phyloP scores from a whole-genome alignment of 2,329 filamentous ascomycete genomes.

The Sordariomycetes sp. region DNA sequence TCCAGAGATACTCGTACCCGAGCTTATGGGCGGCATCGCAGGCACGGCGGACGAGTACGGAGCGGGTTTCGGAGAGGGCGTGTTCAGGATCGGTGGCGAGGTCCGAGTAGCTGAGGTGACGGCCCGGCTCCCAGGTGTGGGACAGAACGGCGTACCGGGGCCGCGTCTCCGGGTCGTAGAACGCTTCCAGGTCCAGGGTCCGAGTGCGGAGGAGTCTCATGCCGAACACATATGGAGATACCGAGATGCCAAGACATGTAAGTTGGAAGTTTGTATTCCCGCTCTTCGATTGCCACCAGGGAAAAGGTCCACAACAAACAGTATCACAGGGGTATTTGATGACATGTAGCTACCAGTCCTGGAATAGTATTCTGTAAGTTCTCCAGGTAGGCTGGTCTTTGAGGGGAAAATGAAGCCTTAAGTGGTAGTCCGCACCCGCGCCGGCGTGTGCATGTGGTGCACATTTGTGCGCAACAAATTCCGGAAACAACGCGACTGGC shows the following conservation, averaged over 20 bases:
- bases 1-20: constrained; percentile 15
- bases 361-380: too few species aligned
- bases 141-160: constrained; percentile 17
- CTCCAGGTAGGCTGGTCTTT: too few species aligned
- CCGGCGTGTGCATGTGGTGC: too few species aligned
- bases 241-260: not conserved
- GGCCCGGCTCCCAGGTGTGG: constrained; percentile 16
- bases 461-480: too few species aligned
- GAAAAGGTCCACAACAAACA: not conserved
- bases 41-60: constrained; percentile 9
- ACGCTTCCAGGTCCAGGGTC: constrained; percentile 11
- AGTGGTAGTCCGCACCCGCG: too few species aligned
- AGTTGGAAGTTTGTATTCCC: not conserved
- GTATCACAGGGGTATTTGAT: too few species aligned
- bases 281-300: not conserved
- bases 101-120: constrained; percentile 14
- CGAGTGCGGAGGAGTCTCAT: constrained; percentile 18
- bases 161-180: constrained; percentile 9
- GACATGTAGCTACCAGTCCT: too few species aligned
- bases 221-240: not conserved
- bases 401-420: too few species aligned
- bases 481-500: too few species aligned
- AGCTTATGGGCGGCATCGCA: constrained; percentile 10
- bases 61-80: constrained; percentile 4
- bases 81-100: constrained; percentile 6